These are phyloP conservation scores for Phytophthora kernoviae DNA, from an alignment of 352 stramenopile species.

Conservation along the genomic window DNA sequence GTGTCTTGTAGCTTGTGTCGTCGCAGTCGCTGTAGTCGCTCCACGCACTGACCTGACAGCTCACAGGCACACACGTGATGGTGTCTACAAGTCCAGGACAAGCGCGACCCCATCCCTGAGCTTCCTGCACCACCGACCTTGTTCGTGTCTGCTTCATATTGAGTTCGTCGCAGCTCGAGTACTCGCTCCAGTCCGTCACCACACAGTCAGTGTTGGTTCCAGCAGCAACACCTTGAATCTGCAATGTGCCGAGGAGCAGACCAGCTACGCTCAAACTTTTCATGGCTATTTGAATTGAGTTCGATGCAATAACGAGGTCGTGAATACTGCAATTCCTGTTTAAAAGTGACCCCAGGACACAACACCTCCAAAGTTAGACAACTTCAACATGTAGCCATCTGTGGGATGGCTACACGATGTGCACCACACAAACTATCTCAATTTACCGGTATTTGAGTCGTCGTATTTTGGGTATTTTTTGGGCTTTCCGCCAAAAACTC, in stretches of 20 bases:
- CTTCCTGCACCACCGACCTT: conserved; percentile 20
- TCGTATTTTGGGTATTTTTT: background rate
- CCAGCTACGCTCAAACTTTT: conserved; percentile 4
- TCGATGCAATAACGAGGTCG: too few species aligned
- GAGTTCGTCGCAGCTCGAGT: conserved; percentile 23
- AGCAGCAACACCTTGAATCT: background rate
- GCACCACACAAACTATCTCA: background rate
- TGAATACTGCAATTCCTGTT: too few species aligned
- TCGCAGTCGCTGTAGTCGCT: conserved; percentile 29
- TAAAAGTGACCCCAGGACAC: too few species aligned
- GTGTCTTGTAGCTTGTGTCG: conserved; percentile 31
- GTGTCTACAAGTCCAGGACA: conserved; percentile 33
- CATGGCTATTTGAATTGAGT: background rate
- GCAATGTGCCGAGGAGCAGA: conserved; percentile 3
- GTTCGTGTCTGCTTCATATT: conserved; percentile 35
- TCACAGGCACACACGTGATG: conserved; percentile 22
- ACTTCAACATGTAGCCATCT: conserved; percentile 2
- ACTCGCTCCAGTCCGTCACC: conserved; percentile 30
- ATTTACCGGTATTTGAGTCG: too few species aligned
- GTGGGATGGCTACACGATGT: conserved; percentile 13
- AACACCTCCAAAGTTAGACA: background rate
- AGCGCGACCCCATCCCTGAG: conserved; percentile 18
- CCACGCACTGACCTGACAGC: conserved; percentile 36
- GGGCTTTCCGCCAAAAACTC: conserved; percentile 14
- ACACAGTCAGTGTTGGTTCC: conserved; percentile 23